phyloP scores from a whole-genome alignment of 441 rosid species.

The Croton laevigatus region DNA sequence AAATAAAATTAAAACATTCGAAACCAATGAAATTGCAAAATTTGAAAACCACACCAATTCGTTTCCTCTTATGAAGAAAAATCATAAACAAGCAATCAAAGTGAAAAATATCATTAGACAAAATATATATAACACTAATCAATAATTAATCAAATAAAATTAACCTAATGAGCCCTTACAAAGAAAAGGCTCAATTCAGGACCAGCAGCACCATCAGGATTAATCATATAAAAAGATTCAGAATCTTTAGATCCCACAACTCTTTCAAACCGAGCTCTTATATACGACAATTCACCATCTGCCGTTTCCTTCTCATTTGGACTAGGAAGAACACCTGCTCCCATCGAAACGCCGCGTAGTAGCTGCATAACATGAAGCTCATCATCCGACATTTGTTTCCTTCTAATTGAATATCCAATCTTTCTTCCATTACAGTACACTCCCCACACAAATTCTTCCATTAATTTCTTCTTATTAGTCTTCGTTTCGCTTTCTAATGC shows the following conservation, averaged over 20 bases:
- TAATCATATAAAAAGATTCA: constrained; percentile 85
- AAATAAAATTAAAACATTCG: too few relatives aligned
- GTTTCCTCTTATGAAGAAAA: constrained; percentile 2
- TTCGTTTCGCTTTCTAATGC: constrained; percentile 87
- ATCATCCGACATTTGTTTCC: constrained; percentile 80
- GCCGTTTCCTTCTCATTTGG: constrained; percentile 45
- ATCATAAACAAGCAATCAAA: constrained; percentile 5
- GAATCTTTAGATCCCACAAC: constrained; percentile 87
- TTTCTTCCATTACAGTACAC: constrained; percentile 87
- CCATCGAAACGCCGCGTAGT: constrained; percentile 87
- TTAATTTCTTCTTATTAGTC: constrained; percentile 62
- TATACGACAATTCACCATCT: constrained; percentile 83
- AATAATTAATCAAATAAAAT: neutral
- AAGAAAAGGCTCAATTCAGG: constrained; percentile 90
- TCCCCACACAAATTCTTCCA: constrained; percentile 91
- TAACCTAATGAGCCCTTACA: constrained; percentile 42
- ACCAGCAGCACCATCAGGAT: constrained; percentile 81
- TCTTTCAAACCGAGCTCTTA: constrained; percentile 83
- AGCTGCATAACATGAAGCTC: constrained; percentile 81
- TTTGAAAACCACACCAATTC: neutral
- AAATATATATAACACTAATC: neutral
- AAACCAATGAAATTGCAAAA: neutral
- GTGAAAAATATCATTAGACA: neutral
- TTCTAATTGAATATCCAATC: constrained; percentile 72
- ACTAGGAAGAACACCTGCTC: constrained; percentile 84